phyloP scores from a whole-genome alignment of 2,329 filamentous ascomycete species.

The Colletotrichum sp. region DNA sequence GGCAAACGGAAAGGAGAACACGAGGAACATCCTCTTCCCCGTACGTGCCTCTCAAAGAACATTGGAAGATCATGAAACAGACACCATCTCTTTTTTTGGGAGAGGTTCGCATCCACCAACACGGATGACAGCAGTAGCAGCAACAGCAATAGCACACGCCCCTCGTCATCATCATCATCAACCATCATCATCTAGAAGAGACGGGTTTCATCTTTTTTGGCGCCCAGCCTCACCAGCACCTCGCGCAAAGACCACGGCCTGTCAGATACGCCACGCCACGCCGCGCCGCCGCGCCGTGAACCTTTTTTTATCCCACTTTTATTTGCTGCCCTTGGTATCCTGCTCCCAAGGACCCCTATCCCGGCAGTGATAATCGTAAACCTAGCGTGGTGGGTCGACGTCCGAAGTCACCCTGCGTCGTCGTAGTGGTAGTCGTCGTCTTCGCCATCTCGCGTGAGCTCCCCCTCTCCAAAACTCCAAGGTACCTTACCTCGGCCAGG shows the following conservation, averaged over 20 bases:
- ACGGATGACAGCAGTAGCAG: not conserved
- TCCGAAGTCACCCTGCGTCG: not conserved
- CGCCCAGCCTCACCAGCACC: not conserved
- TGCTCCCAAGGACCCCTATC: not conserved
- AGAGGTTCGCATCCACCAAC: not conserved
- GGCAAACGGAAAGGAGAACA: not conserved
- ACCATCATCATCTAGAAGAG: constrained; percentile 9
- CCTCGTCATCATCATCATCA: not conserved
- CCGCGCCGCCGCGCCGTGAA: not conserved
- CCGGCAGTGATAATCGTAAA: not conserved
- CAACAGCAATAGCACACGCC: not conserved
- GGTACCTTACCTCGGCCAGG: not conserved
- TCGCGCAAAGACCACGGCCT: not conserved
- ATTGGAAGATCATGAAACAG: constrained; percentile 17
- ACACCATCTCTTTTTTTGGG: not conserved
- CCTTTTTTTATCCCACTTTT: constrained; percentile 19
- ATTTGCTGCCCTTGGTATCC: not conserved
- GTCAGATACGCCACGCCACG: constrained; percentile 11
- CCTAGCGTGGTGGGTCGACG: not conserved
- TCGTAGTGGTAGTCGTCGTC: not conserved
- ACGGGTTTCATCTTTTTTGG: constrained; percentile 19
- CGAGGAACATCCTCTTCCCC: not conserved
- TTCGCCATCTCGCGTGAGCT: not conserved
- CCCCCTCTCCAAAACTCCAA: not conserved
- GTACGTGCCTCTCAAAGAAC: not conserved